Evolutionary conservation across 148 eudicot genomes (phyloP).

Genomic region (Selenicereus undatus): DNA sequence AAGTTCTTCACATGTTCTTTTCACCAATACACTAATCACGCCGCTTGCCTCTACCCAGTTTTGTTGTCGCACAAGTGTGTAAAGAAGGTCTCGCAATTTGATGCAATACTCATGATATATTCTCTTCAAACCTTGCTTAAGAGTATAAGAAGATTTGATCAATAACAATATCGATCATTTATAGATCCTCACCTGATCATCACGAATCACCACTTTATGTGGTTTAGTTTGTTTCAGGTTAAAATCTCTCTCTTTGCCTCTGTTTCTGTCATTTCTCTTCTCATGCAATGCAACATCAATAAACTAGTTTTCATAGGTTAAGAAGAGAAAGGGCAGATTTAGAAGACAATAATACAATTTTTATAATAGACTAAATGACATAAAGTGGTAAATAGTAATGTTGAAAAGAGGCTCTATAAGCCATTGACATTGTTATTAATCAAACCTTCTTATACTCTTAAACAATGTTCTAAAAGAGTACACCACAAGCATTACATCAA

Average conservation of each 20-base stretch:
- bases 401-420: no score
- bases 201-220: not conserved
- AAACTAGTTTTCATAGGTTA: no score
- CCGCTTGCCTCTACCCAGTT: conserved; percentile 74
- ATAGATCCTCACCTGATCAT: not conserved
- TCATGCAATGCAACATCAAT: not conserved
- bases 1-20: conserved; percentile 43
- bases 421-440: no score
- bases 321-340: no score
- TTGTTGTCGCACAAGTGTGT: conserved; percentile 40
- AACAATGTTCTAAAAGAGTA: no score
- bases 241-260: no score
- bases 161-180: conserved; percentile 29
- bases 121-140: conserved; percentile 30
- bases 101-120: conserved; percentile 37
- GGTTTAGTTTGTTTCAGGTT: no score
- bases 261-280: not conserved
- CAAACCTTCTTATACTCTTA: no score
- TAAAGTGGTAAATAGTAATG: no score
- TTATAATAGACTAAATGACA: no score
- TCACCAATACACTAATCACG: conserved; percentile 49
- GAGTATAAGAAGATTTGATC: conserved; percentile 48
- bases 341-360: no score
- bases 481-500: no score
- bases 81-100: conserved; percentile 40